Percentiles rank a stretch among this genome's conserved stretches.
Evolutionary conservation across 192 early-diverging fungal genomes (phyloP).

Genomic region (Cetraspora pellucida): DNA sequence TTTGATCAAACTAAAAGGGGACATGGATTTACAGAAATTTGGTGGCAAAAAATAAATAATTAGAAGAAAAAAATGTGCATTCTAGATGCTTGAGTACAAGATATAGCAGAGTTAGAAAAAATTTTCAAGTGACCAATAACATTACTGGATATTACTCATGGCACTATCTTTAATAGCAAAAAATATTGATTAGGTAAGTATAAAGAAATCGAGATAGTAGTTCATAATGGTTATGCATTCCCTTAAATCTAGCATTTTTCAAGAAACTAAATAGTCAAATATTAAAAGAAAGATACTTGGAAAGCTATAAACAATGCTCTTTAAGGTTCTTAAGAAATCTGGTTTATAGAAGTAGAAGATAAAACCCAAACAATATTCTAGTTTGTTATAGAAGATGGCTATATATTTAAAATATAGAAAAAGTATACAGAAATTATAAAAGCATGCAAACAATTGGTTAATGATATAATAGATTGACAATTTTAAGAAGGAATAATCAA

Average conservation of each 20-base stretch:
- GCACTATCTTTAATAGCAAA: conserved; percentile 22
- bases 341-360: not conserved
- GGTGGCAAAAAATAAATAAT: not conserved
- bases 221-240: conserved; percentile 5
- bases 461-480: conserved; percentile 4
- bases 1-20: not conserved
- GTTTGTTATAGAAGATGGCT: conserved; percentile 16
- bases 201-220: conserved; percentile 9
- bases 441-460: no score
- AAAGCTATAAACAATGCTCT: conserved; percentile 26
- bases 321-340: conserved; percentile 4
- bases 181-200: conserved; percentile 21
- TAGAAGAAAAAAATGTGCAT: not conserved
- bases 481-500: conserved; percentile 11
- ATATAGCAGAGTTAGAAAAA: conserved; percentile 19
- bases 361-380: conserved; percentile 9
- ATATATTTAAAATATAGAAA: conserved; percentile 18
- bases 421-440: no score
- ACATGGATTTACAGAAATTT: not conserved
- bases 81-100: not conserved
- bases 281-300: not conserved
- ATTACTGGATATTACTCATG: conserved; percentile 28
- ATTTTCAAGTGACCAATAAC: conserved; percentile 2
- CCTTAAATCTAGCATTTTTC: conserved; percentile 3
- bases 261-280: no score